Base-by-base conservation (phyloP, 805 yeast genomes). In the Wickerhamiella galacta region DNA sequence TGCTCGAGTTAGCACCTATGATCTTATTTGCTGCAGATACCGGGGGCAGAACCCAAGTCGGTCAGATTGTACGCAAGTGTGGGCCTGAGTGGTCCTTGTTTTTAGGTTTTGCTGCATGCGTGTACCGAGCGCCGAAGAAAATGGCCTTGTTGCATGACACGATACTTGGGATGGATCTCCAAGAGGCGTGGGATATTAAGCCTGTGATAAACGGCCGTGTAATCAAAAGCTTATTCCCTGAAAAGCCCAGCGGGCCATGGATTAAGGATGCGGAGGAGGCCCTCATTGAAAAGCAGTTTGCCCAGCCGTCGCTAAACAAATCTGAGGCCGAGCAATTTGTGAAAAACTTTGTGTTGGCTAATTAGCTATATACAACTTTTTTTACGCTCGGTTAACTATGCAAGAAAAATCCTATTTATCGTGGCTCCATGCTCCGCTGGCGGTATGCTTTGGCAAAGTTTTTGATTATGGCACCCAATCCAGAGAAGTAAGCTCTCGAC, bases 211-310 rank as follows among this genome's bases (percentile, higher is more conserved):
- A 80, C 31, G 64, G 98, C 11, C 81, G 78, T 43, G 66, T 68
- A 29, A 52, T 87, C 28, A 57, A 66, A 32, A 54, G 58, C 26
- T 52, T 60, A 15, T 52, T 79, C 20, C 55, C 62, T 15, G 36
- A 28, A 6, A 58, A 60, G 35, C 77, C 75, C 47, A 80, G 87
- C 0, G 98, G 98, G 0, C 83, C 85, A 4, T 83, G 95, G 95
- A 61, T 87, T 65, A 61, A 69, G 7, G 54, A 26, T 20, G 30
- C 34, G 12, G 19, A 16, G 17, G 23, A 16, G 22, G 20, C 18
- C 12, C 34, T 26, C 12, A 25, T 32, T n/a, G 17, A 11, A 5
- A 11, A 17, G 16, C 34, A 32, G 28, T 16, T 32, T n/a, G n/a
- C n/a, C n/a, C n/a, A n/a, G n/a, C n/a, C n/a, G n/a, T n/a, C n/a